Evolutionary conservation across 1,139 yeast species (phyloP), one percentile per base, ranked within the genome.

Genomic region (Yamadazyma dushanensis): DNA sequence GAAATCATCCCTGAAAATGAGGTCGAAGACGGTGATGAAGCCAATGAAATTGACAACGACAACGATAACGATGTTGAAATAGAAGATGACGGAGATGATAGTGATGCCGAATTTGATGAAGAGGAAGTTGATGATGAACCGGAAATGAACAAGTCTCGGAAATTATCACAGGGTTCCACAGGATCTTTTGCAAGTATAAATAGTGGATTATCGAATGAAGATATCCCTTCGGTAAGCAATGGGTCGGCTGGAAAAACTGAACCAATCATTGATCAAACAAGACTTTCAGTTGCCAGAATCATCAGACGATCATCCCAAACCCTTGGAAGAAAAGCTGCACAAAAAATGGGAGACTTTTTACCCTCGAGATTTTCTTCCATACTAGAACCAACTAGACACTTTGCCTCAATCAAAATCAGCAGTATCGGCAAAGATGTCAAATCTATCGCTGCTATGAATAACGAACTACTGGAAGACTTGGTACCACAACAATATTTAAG

Each of bases 341-440:
- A 83, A 49, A 84, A 83, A 36, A 81, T 89, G 76, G 96, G 96
- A 0, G 88, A 87, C 20, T 85, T 83, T 46, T 68, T 90, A 29
- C 97, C 97, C 0, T 80, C 85, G 10, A 76, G 88, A 35, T 84
- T 90, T 37, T 79, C 94, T 1, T 88, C 95, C 2, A 83, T 90
- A 41, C 67, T 92, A 50, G 97, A 90, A 55, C 96, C 97, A 7
- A 83, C 88, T 13, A 73, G 98, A 38, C 97, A 90, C 54, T 92
- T 92, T 72, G 97, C 98, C 0, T 88, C 89, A 16, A 70, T 92
- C 49, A 90, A 89, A 56, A 78, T 92, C 16, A 95, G 92, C 8
- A 71, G 82, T 2, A 64, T 74, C 13, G 63, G 65, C n/a, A 71
- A 70, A 39, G 85, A 80, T 38, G 75, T 76, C n/a, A 76, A 76